phyloP scores from a whole-genome alignment of 495 filamentous ascomycete species.

The Penicillium chermesinum region DNA sequence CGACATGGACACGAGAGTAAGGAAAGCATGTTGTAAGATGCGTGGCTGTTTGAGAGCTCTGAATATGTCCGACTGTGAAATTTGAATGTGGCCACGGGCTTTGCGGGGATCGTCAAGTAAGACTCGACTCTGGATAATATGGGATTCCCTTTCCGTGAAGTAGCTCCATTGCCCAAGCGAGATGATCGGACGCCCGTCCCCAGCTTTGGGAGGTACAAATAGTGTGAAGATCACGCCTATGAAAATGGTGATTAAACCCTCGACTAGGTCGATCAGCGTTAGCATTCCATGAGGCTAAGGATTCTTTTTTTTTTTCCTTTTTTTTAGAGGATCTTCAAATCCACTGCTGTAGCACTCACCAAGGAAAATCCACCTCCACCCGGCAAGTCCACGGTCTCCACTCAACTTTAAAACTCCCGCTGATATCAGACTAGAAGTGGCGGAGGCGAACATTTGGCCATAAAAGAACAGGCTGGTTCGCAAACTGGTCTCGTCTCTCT shows the following conservation, averaged over 20 bases:
- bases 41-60: constrained; percentile 34
- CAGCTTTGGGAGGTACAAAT: constrained; percentile 40
- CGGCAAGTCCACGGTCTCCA: constrained; percentile 43
- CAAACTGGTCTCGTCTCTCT: constrained; percentile 49
- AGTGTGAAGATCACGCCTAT: constrained; percentile 47
- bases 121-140: constrained; percentile 38
- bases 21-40: constrained; percentile 33
- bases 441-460: constrained; percentile 49
- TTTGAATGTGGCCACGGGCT: constrained; percentile 34
- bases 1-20: constrained; percentile 46
- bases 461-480: constrained; percentile 53
- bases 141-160: constrained; percentile 39
- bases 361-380: constrained; percentile 62
- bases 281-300: too few relatives aligned
- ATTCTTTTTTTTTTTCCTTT: too few relatives aligned
- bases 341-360: too few relatives aligned
- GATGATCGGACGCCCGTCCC: constrained; percentile 40
- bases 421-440: constrained; percentile 48
- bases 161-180: constrained; percentile 38
- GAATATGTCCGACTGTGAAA: constrained; percentile 38
- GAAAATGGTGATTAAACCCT: constrained; percentile 50
- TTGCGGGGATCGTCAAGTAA: constrained; percentile 43
- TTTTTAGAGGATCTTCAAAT: too few relatives aligned
- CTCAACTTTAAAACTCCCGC: constrained; percentile 47
- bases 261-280: constrained; percentile 28